Percentiles rank a stretch among this genome's conserved stretches.
Evolutionary conservation across 108 stramenopile species (phyloP).

Genomic region (Asterionellopsis glacialis): DNA sequence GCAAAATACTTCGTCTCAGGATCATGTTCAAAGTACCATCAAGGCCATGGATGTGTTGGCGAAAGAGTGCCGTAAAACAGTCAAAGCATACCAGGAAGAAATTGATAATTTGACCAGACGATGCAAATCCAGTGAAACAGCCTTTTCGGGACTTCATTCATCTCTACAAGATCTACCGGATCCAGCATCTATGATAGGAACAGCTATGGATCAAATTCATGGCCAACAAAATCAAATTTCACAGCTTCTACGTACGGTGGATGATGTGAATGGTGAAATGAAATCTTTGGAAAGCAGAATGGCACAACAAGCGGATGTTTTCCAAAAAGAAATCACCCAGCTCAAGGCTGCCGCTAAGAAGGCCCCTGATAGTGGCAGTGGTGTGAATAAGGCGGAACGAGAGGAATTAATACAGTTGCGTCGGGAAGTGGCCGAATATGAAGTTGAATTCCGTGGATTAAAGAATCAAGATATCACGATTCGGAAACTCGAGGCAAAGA

Average conservation of each 20-base stretch:
- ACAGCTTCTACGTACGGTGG: slow-evolving; percentile 44
- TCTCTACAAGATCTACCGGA: slow-evolving; percentile 49
- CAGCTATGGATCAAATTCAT: slow-evolving; percentile 40
- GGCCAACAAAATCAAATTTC: slow-evolving; percentile 46
- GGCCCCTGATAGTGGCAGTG: slow-evolving; percentile 3
- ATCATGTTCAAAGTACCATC: slow-evolving; percentile 26
- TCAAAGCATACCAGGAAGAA: slow-evolving; percentile 84
- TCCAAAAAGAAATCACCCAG: slow-evolving; percentile 34
- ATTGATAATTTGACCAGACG: slow-evolving; percentile 77
- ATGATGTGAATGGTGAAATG: slow-evolving; percentile 50
- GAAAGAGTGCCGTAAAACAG: slow-evolving; percentile 49
- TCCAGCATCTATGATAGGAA: slow-evolving; percentile 31
- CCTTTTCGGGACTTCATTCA: slow-evolving; percentile 40
- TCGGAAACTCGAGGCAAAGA: slow-evolving; percentile 74
- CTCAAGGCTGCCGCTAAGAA: slow-evolving; percentile 10
- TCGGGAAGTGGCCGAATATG: slow-evolving; percentile 85
- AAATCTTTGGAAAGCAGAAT: slow-evolving; percentile 18
- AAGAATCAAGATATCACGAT: slow-evolving; percentile 94
- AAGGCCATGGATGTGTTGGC: slow-evolving; percentile 52
- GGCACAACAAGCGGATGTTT: background rate
- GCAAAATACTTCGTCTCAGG: slow-evolving; percentile 9
- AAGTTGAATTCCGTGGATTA: slow-evolving; percentile 80
- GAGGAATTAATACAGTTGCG: slow-evolving; percentile 81
- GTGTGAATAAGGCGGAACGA: slow-evolving; percentile 42
- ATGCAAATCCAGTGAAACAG: slow-evolving; percentile 65